Evolutionary conservation across 192 early-diverging fungal species (phyloP).

Genomic region (Coemansia sp.): DNA sequence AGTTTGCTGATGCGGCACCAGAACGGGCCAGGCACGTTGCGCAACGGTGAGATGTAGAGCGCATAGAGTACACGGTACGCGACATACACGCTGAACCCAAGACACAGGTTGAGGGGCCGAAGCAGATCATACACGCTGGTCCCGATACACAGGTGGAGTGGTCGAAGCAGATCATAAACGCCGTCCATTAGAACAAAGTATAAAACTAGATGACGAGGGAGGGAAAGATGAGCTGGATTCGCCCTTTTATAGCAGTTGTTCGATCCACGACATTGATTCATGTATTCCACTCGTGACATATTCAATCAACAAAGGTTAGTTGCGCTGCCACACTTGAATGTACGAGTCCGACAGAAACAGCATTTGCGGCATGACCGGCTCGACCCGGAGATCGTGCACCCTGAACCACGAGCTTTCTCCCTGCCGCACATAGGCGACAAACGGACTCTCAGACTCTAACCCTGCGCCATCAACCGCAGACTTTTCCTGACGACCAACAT

Average conservation of each 20-base stretch:
- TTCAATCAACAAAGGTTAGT: background rate
- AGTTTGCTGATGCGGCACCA: constrained; percentile 39
- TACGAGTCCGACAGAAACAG: constrained; percentile 90
- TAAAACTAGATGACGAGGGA: too few relatives aligned
- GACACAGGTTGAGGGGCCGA: constrained; percentile 19
- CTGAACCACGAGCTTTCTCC: constrained; percentile 86
- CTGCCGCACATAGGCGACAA: constrained; percentile 80
- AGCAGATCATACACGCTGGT: constrained; percentile 23
- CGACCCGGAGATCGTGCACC: constrained; percentile 91
- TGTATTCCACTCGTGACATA: too few relatives aligned
- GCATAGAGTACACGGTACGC: constrained; percentile 28
- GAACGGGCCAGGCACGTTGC: constrained; percentile 40
- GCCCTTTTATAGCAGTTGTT: too few relatives aligned
- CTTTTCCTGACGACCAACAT: constrained; percentile 63
- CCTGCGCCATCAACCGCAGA: background rate
- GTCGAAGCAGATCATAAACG: too few relatives aligned
- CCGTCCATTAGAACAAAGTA: background rate
- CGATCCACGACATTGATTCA: too few relatives aligned
- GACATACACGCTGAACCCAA: constrained; percentile 24
- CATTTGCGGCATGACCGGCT: constrained; percentile 92
- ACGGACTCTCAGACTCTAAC: constrained; percentile 56
- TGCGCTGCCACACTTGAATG: constrained; percentile 32
- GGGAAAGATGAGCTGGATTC: too few relatives aligned
- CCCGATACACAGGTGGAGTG: background rate
- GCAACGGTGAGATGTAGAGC: constrained; percentile 36